Percentiles rank a stretch among this genome's conserved stretches.
These are phyloP conservation scores for Saccharomycopsis sp. DNA, from an alignment of 805 yeast genomes.

Conservation along the genomic window DNA sequence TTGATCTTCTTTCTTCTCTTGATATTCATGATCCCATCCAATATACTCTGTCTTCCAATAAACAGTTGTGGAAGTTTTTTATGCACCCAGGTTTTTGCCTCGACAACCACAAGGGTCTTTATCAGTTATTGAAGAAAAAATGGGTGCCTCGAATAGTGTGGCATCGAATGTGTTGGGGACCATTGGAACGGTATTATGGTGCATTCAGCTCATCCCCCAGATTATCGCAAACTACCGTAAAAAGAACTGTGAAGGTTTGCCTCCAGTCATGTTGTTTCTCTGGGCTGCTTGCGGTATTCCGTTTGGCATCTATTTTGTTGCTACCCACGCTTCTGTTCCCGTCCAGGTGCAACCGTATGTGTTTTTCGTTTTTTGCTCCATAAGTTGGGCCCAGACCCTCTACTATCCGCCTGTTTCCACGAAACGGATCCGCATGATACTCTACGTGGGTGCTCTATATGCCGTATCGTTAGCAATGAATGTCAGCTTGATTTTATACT, in stretches of 20 bases:
- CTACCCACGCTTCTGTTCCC: constrained; percentile 65
- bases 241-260: constrained; percentile 81
- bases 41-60: too few species aligned
- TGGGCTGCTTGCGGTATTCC: constrained; percentile 82
- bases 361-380: constrained; percentile 60
- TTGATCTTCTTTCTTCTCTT: not conserved
- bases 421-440: constrained; percentile 31
- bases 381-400: constrained; percentile 64
- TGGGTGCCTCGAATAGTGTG: constrained; percentile 21
- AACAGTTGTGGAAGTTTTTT: too few species aligned
- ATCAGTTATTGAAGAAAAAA: not conserved
- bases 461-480: constrained; percentile 52
- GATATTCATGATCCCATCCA: too few species aligned
- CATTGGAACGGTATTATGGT: constrained; percentile 88
- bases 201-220: constrained; percentile 85
- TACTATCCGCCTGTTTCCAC: constrained; percentile 63
- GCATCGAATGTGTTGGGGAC: constrained; percentile 79
- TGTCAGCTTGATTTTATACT: constrained; percentile 63
- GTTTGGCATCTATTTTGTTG: constrained; percentile 76
- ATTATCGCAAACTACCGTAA: constrained; percentile 64
- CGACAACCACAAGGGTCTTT: too few species aligned
- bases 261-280: constrained; percentile 78
- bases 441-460: constrained; percentile 34
- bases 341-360: constrained; percentile 83
- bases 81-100: too few species aligned